These are phyloP conservation scores for Sesbania bispinosa DNA, from an alignment of 306 rosid genomes.

Conservation along the genomic window DNA sequence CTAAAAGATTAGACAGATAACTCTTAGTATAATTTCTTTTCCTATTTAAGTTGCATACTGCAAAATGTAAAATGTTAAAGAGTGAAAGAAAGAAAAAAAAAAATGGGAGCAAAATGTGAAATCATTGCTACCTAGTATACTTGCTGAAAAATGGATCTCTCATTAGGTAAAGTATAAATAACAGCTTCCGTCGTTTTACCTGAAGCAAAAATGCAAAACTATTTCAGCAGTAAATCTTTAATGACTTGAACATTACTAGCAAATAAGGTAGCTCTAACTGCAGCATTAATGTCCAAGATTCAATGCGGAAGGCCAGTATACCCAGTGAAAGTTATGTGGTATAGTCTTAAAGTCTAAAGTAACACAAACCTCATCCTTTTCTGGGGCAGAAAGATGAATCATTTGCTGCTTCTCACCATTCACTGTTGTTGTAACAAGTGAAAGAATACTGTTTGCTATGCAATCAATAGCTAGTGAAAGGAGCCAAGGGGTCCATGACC, in stretches of 20 bases:
- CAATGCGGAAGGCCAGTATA: not conserved
- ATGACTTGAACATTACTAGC: not conserved
- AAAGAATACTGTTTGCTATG: constrained; percentile 56
- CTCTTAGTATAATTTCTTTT: not conserved
- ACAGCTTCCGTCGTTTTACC: constrained; percentile 73
- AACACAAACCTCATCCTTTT: constrained; percentile 81
- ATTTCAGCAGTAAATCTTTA: constrained; percentile 24
- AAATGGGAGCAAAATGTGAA: not conserved
- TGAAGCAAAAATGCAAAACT: constrained; percentile 38
- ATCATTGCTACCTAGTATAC: constrained; percentile 59
- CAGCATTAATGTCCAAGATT: not conserved
- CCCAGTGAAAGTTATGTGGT: not conserved
- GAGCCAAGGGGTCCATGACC: constrained; percentile 96
- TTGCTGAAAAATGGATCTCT: constrained; percentile 94
- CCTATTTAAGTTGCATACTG: not conserved
- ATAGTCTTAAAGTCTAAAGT: constrained; percentile 18
- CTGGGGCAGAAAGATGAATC: constrained; percentile 54
- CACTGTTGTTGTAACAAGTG: constrained; percentile 44
- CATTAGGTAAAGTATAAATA: constrained; percentile 85
- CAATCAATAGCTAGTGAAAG: constrained; percentile 69
- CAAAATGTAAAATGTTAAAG: not conserved
- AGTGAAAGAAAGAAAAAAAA: not conserved
- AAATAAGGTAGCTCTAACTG: not conserved
- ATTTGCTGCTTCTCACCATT: constrained; percentile 36
- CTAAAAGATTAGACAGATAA: constrained; percentile 32